Evolutionary conservation across 371 early-diverging fungal species (phyloP).

Genomic region (Rhizopus stolonifer): DNA sequence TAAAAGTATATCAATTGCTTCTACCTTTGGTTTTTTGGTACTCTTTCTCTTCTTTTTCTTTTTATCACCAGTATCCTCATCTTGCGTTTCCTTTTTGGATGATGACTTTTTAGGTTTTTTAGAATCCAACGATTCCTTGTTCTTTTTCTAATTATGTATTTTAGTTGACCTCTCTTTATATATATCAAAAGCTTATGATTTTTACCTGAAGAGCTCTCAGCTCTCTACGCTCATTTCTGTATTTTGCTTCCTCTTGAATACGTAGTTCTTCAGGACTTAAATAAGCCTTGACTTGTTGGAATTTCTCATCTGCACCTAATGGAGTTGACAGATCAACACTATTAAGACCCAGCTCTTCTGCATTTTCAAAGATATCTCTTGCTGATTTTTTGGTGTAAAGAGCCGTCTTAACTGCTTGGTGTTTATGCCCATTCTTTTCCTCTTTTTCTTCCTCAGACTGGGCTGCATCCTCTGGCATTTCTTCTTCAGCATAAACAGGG

Average conservation of each 20-base stretch:
- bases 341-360: slow-evolving; percentile 42
- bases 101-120: slow-evolving; percentile 7
- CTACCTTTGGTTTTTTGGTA: slow-evolving; percentile 10
- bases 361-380: slow-evolving; percentile 40
- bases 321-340: slow-evolving; percentile 64
- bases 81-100: neutral
- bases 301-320: slow-evolving; percentile 58
- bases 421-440: slow-evolving; percentile 9
- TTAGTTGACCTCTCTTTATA: neutral
- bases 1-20: too few relatives aligned
- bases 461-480: slow-evolving; percentile 67
- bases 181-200: neutral
- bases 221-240: slow-evolving; percentile 41
- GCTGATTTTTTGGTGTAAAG: slow-evolving; percentile 27
- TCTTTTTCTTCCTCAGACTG: slow-evolving; percentile 50
- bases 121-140: slow-evolving; percentile 14
- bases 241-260: slow-evolving; percentile 54
- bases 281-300: slow-evolving; percentile 62
- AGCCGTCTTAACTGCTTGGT: slow-evolving; percentile 10
- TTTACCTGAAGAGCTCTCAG: slow-evolving; percentile 34
- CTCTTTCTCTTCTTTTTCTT: slow-evolving; percentile 29
- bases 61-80: slow-evolving; percentile 8
- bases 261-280: slow-evolving; percentile 64
- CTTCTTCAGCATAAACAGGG: slow-evolving; percentile 62
- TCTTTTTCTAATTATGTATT: slow-evolving; percentile 29